phyloP scores from a whole-genome alignment of 176 grass and related monocot genomes.

The Carex pumila region DNA sequence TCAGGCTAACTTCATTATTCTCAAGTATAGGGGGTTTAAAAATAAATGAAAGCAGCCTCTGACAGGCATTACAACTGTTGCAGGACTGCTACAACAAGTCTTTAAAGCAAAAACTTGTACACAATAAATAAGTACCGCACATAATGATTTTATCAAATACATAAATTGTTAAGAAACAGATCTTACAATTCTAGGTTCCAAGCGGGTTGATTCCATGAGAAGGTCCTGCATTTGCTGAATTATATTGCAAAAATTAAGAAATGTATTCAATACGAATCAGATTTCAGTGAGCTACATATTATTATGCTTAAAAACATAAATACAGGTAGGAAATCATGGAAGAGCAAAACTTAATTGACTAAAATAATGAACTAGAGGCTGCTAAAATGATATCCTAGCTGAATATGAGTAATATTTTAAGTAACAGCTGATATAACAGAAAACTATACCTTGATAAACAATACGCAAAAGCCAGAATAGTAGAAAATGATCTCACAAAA shows the following conservation, averaged over 20 bases:
- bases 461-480: slow-evolving; percentile 73
- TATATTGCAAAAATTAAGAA: slow-evolving; percentile 54
- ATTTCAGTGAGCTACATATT: neutral
- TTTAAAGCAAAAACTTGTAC: neutral
- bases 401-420: neutral
- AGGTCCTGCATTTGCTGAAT: slow-evolving; percentile 78
- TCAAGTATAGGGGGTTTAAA: neutral
- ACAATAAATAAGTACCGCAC: neutral
- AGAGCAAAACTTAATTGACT: neutral
- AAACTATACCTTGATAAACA: slow-evolving; percentile 69
- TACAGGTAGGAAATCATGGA: neutral
- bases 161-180: neutral
- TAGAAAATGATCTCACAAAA: slow-evolving; percentile 85
- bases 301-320: slow-evolving; percentile 9
- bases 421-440: neutral
- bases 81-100: neutral
- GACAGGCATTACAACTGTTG: neutral
- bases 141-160: neutral
- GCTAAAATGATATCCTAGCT: neutral
- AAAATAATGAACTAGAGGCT: slow-evolving; percentile 9
- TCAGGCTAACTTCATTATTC: neutral
- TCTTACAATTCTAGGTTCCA: slow-evolving; percentile 72
- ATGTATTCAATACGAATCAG: neutral
- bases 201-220: slow-evolving; percentile 38
- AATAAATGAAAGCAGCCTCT: neutral